These are phyloP conservation scores for Phalaenopsis equestris DNA, from an alignment of 106 monocot genomes.

Conservation along the genomic window DNA sequence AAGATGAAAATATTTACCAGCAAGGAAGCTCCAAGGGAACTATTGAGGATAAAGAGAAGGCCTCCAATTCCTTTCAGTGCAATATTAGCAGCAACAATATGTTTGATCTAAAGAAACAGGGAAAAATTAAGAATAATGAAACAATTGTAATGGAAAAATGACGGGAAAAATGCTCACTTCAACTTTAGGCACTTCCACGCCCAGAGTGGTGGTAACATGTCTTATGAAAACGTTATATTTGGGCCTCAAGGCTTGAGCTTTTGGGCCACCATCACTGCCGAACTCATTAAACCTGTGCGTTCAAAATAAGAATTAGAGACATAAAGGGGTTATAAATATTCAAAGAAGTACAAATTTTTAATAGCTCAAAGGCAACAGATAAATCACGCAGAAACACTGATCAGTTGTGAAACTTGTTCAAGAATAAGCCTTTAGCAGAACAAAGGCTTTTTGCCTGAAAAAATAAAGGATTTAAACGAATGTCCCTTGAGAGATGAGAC, in stretches of 20 bases:
- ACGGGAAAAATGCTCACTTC: conserved; percentile 18
- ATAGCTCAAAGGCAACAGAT: background rate
- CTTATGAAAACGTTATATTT: conserved; percentile 24
- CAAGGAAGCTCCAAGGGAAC: conserved; percentile 41
- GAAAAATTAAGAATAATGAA: background rate
- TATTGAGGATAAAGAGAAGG: conserved; percentile 36
- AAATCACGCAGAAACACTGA: background rate
- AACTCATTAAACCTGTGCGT: conserved; percentile 31
- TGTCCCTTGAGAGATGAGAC: too few species aligned
- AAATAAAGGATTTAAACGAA: background rate
- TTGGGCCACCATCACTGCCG: conserved; percentile 34
- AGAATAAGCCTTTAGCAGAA: background rate
- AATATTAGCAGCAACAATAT: conserved; percentile 26
- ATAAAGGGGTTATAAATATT: background rate
- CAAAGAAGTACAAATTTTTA: too few species aligned
- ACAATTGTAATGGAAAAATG: background rate
- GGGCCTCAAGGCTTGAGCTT: conserved; percentile 24
- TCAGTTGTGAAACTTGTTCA: background rate
- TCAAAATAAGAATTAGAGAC: background rate
- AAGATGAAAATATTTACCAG: conserved; percentile 14
- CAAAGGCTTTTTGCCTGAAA: background rate
- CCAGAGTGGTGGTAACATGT: conserved; percentile 18
- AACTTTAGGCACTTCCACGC: conserved; percentile 18
- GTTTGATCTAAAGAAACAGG: conserved; percentile 22
- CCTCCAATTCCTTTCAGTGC: conserved; percentile 42